A percentile compares a stretch with the other conserved stretches of the same genome.
Evolutionary conservation across 2,329 filamentous ascomycete species (phyloP).

Genomic region (Neofusicoccum sp.): DNA sequence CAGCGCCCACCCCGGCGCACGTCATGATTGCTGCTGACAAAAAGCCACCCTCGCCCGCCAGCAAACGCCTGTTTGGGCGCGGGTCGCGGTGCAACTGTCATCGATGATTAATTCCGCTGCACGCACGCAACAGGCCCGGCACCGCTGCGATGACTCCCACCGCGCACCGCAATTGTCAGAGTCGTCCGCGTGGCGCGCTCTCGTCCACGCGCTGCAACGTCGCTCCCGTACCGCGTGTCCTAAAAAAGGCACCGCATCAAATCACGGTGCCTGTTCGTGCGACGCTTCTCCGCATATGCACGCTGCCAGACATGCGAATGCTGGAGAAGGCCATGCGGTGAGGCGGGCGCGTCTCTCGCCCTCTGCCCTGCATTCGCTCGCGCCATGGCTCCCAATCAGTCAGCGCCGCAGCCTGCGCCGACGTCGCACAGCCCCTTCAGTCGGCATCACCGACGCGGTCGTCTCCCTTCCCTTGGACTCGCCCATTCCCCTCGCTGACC

Average conservation of each 20-base stretch:
- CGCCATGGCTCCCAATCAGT: not conserved
- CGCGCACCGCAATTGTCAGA: not conserved
- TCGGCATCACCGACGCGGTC: slow-evolving; percentile 12
- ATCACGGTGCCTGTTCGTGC: slow-evolving; percentile 17
- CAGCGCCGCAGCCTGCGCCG: not conserved
- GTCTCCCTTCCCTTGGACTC: not conserved
- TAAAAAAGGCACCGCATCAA: slow-evolving; percentile 3
- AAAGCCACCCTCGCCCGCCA: not conserved
- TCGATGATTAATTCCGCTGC: slow-evolving; percentile 12
- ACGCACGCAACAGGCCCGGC: not conserved
- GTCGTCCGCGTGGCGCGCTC: not conserved
- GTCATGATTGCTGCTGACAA: slow-evolving; percentile 12
- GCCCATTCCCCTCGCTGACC: slow-evolving; percentile 3
- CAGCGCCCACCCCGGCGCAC: not conserved
- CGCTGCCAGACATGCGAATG: not conserved
- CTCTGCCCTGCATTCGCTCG: slow-evolving; percentile 7
- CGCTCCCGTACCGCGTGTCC: not conserved
- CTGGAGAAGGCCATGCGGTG: slow-evolving; percentile 17
- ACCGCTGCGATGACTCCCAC: not conserved
- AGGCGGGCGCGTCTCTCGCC: not conserved
- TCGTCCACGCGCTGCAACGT: not conserved
- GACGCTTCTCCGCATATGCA: slow-evolving; percentile 12
- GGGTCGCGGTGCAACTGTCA: not conserved
- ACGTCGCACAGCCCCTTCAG: slow-evolving; percentile 11
- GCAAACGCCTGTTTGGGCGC: slow-evolving; percentile 4